Evolutionary conservation across 768 basidiomycete genomes (phyloP).

Genomic region (Agaricus blazei): DNA sequence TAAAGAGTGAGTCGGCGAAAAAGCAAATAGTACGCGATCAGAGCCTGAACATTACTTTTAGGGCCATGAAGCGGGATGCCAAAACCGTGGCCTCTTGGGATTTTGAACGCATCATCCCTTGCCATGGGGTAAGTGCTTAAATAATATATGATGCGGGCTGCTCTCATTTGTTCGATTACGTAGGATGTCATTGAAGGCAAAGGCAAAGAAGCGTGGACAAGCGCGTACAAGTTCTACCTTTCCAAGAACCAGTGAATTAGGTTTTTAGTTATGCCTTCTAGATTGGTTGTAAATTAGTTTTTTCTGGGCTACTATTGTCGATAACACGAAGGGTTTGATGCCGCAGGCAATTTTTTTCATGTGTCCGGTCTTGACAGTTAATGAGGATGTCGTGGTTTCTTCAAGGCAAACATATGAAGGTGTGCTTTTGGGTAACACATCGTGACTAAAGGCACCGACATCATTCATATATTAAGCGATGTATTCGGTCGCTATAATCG

Average conservation of each 20-base stretch:
- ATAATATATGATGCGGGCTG: not conserved
- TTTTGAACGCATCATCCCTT: constrained; percentile 70
- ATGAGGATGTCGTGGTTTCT: too few species aligned
- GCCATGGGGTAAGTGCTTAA: constrained; percentile 42
- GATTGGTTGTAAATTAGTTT: too few species aligned
- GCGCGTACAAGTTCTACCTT: not conserved
- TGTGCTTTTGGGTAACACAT: too few species aligned
- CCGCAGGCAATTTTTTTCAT: too few species aligned
- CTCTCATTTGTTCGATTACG: constrained; percentile 2
- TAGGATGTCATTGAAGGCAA: constrained; percentile 58
- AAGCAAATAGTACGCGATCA: constrained; percentile 13
- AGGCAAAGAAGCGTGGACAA: constrained; percentile 29
- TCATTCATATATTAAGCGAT: too few species aligned
- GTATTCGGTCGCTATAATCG: too few species aligned
- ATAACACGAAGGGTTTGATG: too few species aligned
- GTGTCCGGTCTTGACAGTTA: too few species aligned
- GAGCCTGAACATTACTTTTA: constrained; percentile 11
- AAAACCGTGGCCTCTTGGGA: constrained; percentile 68
- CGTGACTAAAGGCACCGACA: too few species aligned
- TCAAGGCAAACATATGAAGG: too few species aligned
- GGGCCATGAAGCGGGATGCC: constrained; percentile 58
- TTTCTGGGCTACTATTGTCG: too few species aligned
- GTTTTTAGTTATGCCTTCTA: too few species aligned
- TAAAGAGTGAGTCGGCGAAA: constrained; percentile 33
- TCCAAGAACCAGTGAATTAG: not conserved